Conservation (phyloP, 2,329 filamentous ascomycete species). For the Sordariomycetes sp. region DNA sequence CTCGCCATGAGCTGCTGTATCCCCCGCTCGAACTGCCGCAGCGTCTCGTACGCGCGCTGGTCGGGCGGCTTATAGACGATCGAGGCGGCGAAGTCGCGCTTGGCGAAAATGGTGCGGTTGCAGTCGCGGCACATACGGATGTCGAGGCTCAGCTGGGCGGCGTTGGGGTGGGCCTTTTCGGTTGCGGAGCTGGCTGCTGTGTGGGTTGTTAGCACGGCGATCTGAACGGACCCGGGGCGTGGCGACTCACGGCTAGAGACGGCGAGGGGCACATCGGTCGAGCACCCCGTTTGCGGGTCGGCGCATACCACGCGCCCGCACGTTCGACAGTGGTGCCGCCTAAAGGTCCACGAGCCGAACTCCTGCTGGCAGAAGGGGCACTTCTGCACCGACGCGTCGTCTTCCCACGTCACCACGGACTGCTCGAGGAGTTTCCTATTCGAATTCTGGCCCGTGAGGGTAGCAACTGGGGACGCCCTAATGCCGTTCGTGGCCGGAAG, state of each 20-base stretch:
- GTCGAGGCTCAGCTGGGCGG: slow-evolving; percentile 57
- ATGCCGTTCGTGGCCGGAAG: slow-evolving; percentile 33
- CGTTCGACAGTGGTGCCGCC: slow-evolving; percentile 87
- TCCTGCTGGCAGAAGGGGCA: slow-evolving; percentile 96
- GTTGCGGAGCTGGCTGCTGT: slow-evolving; percentile 22
- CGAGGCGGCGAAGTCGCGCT: slow-evolving; percentile 68
- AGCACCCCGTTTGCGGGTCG: slow-evolving; percentile 75
- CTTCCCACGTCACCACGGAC: slow-evolving; percentile 89
- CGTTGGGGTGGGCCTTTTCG: slow-evolving; percentile 24
- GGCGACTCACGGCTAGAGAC: slow-evolving; percentile 42
- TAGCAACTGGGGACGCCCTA: slow-evolving; percentile 50
- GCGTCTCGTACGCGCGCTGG: slow-evolving; percentile 70
- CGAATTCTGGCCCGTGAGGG: slow-evolving; percentile 58
- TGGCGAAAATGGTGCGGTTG: slow-evolving; percentile 48
- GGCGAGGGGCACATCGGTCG: slow-evolving; percentile 70
- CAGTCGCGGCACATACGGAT: slow-evolving; percentile 91
- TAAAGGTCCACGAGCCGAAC: slow-evolving; percentile 86
- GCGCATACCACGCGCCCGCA: slow-evolving; percentile 91
- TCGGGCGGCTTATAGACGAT: slow-evolving; percentile 59
- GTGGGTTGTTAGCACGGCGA: slow-evolving; percentile 3
- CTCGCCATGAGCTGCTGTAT: slow-evolving; percentile 72
- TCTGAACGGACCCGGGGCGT: not conserved
- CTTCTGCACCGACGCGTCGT: slow-evolving; percentile 66
- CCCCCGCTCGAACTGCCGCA: slow-evolving; percentile 78
- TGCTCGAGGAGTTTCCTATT: slow-evolving; percentile 78